Conservation (phyloP, 371 early-diverging fungal genomes). For the Dipsacomyces acuminosporus region DNA sequence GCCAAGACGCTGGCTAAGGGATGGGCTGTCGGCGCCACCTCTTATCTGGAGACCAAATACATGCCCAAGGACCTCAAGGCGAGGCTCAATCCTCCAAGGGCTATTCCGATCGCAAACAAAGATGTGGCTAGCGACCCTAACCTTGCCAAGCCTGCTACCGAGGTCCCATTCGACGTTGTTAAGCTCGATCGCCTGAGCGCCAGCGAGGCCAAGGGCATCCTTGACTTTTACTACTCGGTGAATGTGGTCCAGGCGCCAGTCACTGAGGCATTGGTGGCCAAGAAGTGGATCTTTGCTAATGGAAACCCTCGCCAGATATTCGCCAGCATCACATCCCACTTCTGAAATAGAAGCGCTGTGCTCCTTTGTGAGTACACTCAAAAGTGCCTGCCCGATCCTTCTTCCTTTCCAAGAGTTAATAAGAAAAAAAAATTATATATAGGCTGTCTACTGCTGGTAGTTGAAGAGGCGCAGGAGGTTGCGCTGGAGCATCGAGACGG, state of each 20-base stretch:
- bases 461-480: conserved; percentile 83
- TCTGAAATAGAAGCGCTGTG: not conserved
- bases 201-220: conserved; percentile 29
- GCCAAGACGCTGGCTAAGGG: conserved; percentile 15
- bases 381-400: too few species aligned
- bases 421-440: not conserved
- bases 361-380: too few species aligned
- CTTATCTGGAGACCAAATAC: conserved; percentile 25
- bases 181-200: conserved; percentile 23
- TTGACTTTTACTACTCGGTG: conserved; percentile 27
- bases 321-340: conserved; percentile 28
- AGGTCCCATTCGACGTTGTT: conserved; percentile 19
- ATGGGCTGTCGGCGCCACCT: conserved; percentile 38
- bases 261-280: conserved; percentile 32
- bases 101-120: conserved; percentile 28
- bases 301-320: conserved; percentile 46
- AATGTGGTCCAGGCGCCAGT: conserved; percentile 21
- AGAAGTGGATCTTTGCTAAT: conserved; percentile 35
- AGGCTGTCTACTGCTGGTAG: conserved; percentile 50
- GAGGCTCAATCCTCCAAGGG: conserved; percentile 18
- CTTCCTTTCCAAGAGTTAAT: conserved; percentile 1
- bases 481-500: conserved; percentile 94
- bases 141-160: not conserved
- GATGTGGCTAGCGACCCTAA: conserved; percentile 18
- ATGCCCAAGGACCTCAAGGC: conserved; percentile 26